A percentile compares a stretch with the other conserved stretches of the same genome.
phyloP scores from a whole-genome alignment of 116 monocot genomes.

The Zostera marina region DNA sequence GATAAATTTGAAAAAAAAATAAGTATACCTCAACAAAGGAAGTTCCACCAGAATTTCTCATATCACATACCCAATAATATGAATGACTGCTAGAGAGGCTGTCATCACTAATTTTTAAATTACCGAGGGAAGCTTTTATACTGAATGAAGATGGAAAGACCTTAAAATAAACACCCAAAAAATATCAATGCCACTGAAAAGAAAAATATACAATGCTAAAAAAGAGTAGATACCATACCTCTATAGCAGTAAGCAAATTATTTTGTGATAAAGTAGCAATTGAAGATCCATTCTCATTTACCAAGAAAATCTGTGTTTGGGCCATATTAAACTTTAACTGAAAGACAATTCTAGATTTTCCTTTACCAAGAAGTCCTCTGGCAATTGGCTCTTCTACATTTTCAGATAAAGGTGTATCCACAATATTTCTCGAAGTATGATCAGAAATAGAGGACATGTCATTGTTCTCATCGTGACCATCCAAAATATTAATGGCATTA shows the following conservation, averaged over 20 bases:
- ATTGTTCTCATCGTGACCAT: constrained; percentile 11
- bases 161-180: constrained; percentile 22
- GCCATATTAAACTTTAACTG: constrained; percentile 68
- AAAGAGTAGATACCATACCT: constrained; percentile 33
- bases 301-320: constrained; percentile 69
- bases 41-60: constrained; percentile 91
- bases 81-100: constrained; percentile 60
- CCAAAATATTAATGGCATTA: constrained; percentile 50
- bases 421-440: constrained; percentile 3
- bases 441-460: constrained; percentile 8
- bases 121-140: constrained; percentile 94
- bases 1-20: no score
- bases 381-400: constrained; percentile 28
- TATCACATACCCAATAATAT: constrained; percentile 94
- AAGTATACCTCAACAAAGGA: constrained; percentile 88
- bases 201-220: background rate
- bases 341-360: constrained; percentile 76
- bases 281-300: constrained; percentile 58
- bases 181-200: constrained; percentile 1
- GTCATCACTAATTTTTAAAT: constrained; percentile 97
- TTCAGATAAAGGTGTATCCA: constrained; percentile 11
- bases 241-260: constrained; percentile 77
- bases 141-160: constrained; percentile 91
- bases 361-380: constrained; percentile 65
- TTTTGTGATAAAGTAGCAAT: constrained; percentile 81